Base-by-base conservation (phyloP, 805 yeast genomes). In the Zygosaccharomyces bailii region DNA sequence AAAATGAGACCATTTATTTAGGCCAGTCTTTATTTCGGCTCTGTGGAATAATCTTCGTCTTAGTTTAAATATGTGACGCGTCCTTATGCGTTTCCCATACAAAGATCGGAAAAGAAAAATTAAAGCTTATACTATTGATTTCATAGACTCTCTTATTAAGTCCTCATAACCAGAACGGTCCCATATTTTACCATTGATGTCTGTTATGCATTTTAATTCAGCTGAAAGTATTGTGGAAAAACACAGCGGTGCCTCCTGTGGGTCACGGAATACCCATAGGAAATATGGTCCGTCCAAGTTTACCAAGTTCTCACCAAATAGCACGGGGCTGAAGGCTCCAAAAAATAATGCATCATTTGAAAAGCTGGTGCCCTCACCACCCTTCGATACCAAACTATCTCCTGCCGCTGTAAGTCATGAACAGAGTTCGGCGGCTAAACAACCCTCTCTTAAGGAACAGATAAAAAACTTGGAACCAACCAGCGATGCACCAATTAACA, bases 171-270 rank as follows among this genome's bases (percentile, higher is more conserved):
- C n/a, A n/a, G n/a, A n/a, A n/a, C n/a, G n/a, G n/a, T n/a, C n/a
- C n/a, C n/a, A n/a, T n/a, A n/a, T n/a, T n/a, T n/a, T n/a, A n/a
- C n/a, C n/a, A n/a, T n/a, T n/a, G n/a, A n/a, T n/a, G n/a, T n/a
- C n/a, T n/a, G n/a, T n/a, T n/a, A n/a, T n/a, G n/a, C n/a, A n/a
- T n/a, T n/a, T n/a, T n/a, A n/a, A n/a, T n/a, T n/a, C n/a, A n/a
- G n/a, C n/a, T n/a, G n/a, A n/a, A n/a, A n/a, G n/a, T n/a, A n/a
- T n/a, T 14, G 38, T 45, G 24, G 54, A 50, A 32, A 52, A 56
- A 43, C 51, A 46, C 25, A 46, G 57, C 19, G 50, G 50, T 25
- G 45, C 56, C n/a, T 52, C 33, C 32, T 24, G 45, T 21, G 24
- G 39, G 24, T 24, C 42, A 3, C 43, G 42, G 35, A 27, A 37